Conservation (phyloP, 2,329 filamentous ascomycete species). For the Cladosporium oxysporum region DNA sequence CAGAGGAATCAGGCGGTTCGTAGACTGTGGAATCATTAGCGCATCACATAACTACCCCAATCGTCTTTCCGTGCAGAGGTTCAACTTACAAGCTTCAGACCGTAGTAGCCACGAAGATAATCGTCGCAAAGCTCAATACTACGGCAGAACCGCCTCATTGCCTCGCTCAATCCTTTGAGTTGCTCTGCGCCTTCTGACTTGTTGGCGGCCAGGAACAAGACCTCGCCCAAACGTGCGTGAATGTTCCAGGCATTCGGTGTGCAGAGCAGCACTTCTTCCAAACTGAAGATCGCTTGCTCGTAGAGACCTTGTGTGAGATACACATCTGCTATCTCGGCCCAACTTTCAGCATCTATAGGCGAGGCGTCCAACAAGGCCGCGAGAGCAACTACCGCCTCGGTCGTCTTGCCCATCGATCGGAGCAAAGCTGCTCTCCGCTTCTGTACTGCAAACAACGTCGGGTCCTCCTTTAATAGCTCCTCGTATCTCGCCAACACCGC, state of each 20-base stretch:
- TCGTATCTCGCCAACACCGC: conserved; percentile 77
- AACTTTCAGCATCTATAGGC: conserved; percentile 88
- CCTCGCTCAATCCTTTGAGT: conserved; percentile 63
- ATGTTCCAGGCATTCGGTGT: conserved; percentile 96
- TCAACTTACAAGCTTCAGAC: conserved; percentile 71
- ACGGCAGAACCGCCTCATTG: conserved; percentile 81
- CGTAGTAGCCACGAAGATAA: conserved; percentile 90
- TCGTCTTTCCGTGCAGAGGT: conserved; percentile 27
- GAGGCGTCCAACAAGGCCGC: conserved; percentile 76
- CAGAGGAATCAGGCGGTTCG: conserved; percentile 28
- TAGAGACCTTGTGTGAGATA: conserved; percentile 80
- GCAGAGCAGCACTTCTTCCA: conserved; percentile 87
- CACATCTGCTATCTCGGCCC: conserved; percentile 86
- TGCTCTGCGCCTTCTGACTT: conserved; percentile 39
- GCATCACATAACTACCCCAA: not conserved
- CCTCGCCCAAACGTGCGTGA: conserved; percentile 82
- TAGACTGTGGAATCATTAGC: conserved; percentile 26
- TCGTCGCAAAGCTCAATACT: conserved; percentile 92
- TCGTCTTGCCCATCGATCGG: conserved; percentile 66
- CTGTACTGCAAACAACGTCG: conserved; percentile 78
- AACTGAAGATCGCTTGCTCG: conserved; percentile 78
- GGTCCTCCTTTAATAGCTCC: conserved; percentile 68
- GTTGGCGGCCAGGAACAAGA: conserved; percentile 67
- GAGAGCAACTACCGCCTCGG: conserved; percentile 74
- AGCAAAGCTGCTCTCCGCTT: conserved; percentile 84